Base-by-base conservation (phyloP, 1,284 basidiomycete genomes). In the Gomphus bonarii region DNA sequence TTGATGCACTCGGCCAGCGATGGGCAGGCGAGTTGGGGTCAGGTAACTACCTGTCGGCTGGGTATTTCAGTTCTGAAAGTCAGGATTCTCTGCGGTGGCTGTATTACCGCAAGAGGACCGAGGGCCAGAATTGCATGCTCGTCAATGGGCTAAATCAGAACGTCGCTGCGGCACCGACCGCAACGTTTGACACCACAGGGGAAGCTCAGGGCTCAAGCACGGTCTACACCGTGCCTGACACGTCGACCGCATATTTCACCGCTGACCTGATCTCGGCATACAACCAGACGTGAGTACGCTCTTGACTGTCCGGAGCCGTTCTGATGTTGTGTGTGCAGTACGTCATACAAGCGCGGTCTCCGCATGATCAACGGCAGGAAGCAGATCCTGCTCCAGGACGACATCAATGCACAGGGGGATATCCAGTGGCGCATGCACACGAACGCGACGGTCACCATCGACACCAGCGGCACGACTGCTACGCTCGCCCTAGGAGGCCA, bases 21-120 rank as follows among this genome's bases (percentile, higher is more conserved):
- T 99, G 93, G 92, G 91, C 89, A 38, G 97, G 97, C 60, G 95
- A 99, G 67, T 82, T 94, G 51, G 95, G 95, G 20, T 90, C 85
- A 8, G 93, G 80, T 35, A 82, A 97, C 70, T 98, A 98, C 69
- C 72, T 80, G 40, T 78, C 87, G 3, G 65, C 69, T 5, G 65
- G 73, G 33, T 95, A 95, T 74, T 95, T 95, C 74, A 74, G 69
- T 55, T 80, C 68, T 61, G 88, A 89, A 63, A 66, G 67, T 0
- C 89, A 93, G 68, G 70, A 76, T 58, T 79, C 84, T 46, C 67
- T 74, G 18, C 80, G 94, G 61, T 97, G 94, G 94, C 65, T 79
- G 61, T 97, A 95, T 73, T 99, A 97, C 79, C 84, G 95, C 68
- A 98, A 95, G 79, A 82, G 85, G 69, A 97, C 95, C 1, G 90